Evolutionary conservation across 2,329 filamentous ascomycete genomes (phyloP).

Genomic region (Allantophomopsis lycopodina): DNA sequence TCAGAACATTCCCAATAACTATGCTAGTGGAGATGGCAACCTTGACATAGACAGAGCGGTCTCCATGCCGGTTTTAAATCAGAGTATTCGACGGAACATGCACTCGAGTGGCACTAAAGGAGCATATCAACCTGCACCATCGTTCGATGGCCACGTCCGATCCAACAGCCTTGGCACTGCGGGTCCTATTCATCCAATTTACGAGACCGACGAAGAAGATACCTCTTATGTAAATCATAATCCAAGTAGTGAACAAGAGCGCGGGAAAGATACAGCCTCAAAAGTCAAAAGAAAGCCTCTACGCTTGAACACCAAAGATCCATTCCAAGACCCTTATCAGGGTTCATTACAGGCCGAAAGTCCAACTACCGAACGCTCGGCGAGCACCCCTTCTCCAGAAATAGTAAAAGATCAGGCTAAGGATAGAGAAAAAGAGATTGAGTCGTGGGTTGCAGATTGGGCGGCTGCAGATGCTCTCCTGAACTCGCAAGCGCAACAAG

Average conservation of each 20-base stretch:
- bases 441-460: slow-evolving; percentile 22
- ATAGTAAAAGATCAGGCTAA: slow-evolving; percentile 7
- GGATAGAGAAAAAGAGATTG: slow-evolving; percentile 17
- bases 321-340: slow-evolving; percentile 13
- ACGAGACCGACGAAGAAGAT: slow-evolving; percentile 41
- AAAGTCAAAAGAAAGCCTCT: slow-evolving; percentile 4
- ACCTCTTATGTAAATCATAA: slow-evolving; percentile 2
- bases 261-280: neutral
- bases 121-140: slow-evolving; percentile 23
- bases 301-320: slow-evolving; percentile 9
- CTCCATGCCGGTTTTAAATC: slow-evolving; percentile 2
- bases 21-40: slow-evolving; percentile 21
- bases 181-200: slow-evolving; percentile 46
- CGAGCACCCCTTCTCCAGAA: slow-evolving; percentile 9
- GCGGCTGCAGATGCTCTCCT: slow-evolving; percentile 18
- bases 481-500: slow-evolving; percentile 12
- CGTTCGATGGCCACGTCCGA: slow-evolving; percentile 30
- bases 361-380: neutral
- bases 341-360: slow-evolving; percentile 3
- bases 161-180: slow-evolving; percentile 28
- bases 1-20: slow-evolving; percentile 16
- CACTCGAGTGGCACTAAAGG: slow-evolving; percentile 19
- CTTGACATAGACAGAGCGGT: neutral
- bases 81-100: slow-evolving; percentile 10
- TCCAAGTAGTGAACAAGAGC: slow-evolving; percentile 3